Evolutionary conservation across 2,329 filamentous ascomycete species (phyloP), one percentile per base, ranked within the genome.

Genomic region (Aspergillus pseudotamarii): DNA sequence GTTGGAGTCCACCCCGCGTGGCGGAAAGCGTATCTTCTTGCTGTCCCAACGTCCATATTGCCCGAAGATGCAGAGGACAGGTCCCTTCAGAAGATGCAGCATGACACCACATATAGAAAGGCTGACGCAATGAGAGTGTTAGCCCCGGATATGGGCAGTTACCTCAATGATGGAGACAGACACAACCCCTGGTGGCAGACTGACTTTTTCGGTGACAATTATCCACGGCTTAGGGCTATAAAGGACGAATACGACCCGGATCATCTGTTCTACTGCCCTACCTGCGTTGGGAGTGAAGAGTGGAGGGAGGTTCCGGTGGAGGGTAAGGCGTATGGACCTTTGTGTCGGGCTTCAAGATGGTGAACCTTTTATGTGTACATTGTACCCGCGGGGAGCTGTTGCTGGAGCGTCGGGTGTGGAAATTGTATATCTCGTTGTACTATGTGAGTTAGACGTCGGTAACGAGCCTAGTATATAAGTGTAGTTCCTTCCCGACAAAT

Each of bases 241-340:
- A 59, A 59, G 46, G 32, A 59, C 6, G 26, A 32, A 26, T 59
- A 59, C 21, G 58, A 59, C 30, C 48, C 58, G 26, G 23, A 32
- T 4, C n/a, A 50, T 43, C 34, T 59, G 10, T 54, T 59, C 14
- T 55, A 59, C 30, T 59, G 58, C 30, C 23, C 32, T 2, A 32
- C 58, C 3, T 54, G 58, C n/a, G 58, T 59, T 0, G 58, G 58
- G 0, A 50, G 56, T 14, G 56, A 46, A n/a, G 19, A 34, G 2
- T 58, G 41, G 56, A 16, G 6, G 11, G 43, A 48, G 28, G 1
- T 36, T 14, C 48, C 28, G 1, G 4, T 41, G 12, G 32, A 38
- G 6, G 51, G 2, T 6, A 55, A 26, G 21, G 51, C 9, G 3
- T 55, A 55, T 41, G 51, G 51, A 2, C 1, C 32, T 14, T 16